These are phyloP conservation scores for Phytopythium sindhum DNA, from an alignment of 352 stramenopile genomes.

Conservation along the genomic window DNA sequence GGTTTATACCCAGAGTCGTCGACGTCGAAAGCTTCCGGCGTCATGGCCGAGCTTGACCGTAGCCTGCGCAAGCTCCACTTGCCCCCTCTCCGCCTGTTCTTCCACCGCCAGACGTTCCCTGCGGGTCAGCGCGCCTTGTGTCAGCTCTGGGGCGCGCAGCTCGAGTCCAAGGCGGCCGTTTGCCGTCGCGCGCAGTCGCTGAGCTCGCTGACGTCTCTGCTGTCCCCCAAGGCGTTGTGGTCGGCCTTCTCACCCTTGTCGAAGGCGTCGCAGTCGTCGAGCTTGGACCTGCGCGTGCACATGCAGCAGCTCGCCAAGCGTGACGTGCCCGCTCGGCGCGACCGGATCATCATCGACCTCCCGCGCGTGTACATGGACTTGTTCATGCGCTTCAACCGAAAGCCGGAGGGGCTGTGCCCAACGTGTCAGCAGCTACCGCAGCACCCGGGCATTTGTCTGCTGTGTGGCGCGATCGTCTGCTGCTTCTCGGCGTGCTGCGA, in stretches of 20 bases:
- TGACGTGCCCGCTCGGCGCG: slow-evolving; percentile 13
- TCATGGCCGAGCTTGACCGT: slow-evolving; percentile 28
- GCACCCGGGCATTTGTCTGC: slow-evolving; percentile 72
- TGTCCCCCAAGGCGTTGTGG: slow-evolving; percentile 1
- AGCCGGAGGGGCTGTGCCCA: slow-evolving; percentile 44
- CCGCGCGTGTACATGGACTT: slow-evolving; percentile 80
- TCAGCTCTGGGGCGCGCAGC: slow-evolving; percentile 69
- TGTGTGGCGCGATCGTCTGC: slow-evolving; percentile 72
- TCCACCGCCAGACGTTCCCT: slow-evolving; percentile 57
- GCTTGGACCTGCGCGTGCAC: slow-evolving; percentile 20
- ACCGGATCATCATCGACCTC: slow-evolving; percentile 37
- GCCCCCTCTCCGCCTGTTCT: slow-evolving; percentile 65
- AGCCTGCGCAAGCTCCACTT: slow-evolving; percentile 61
- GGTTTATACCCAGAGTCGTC: slow-evolving; percentile 34
- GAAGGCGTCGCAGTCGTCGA: background rate
- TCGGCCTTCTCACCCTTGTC: background rate
- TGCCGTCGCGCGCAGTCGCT: slow-evolving; percentile 23
- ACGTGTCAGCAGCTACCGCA: slow-evolving; percentile 60
- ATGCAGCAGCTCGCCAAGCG: slow-evolving; percentile 21
- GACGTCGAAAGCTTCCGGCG: slow-evolving; percentile 6
- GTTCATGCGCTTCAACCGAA: slow-evolving; percentile 79
- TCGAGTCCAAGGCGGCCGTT: slow-evolving; percentile 71
- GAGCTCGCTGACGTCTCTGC: background rate
- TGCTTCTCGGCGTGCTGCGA: slow-evolving; percentile 77
- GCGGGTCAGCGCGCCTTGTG: slow-evolving; percentile 53